Base-by-base conservation (phyloP, 768 basidiomycete species). In the Calocera viscosa region DNA sequence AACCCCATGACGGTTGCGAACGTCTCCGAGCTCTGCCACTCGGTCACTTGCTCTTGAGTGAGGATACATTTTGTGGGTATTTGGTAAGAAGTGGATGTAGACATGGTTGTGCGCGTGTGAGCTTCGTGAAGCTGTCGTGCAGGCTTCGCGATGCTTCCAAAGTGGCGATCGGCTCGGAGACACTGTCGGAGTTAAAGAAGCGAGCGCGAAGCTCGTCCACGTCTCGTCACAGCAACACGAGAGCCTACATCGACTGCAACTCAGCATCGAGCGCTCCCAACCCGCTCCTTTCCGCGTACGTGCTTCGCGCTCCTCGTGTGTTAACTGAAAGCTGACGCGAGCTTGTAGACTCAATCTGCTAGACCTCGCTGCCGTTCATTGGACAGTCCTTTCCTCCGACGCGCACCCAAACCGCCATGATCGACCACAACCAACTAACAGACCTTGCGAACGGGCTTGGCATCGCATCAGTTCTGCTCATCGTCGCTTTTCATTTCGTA, bases 401-500 rank as follows among this genome's bases (percentile, higher is more conserved):
- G 35, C 67, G 53, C 33, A 19, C 26, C 34, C 39, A n/a, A 49
- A 40, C 69, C 67, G 76, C 68, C 41, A 94, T 91, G 90, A 94
- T 95, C 38, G 84, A 82, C 65, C 86, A 92, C 76, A 78, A 83
- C 68, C 91, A 90, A 5, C 82, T 95, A 38, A 90, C 90, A 77
- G 81, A 83, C 66, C 82, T 95, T 65, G 88, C 91, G 67, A 94
- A 92, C 76, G 79, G 84, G 32, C 85, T 94, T 19, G 94, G 94
- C 39, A 80, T 86, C 39, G 79, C 90, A 65, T 90, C 94, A 32
- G 92, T 97, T 87, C 72, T 91, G 70, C 86, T 89, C 3, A 88
- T 94, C 66, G 87, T 97, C 65, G 83, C 85, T 60, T 96, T 94
- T 77, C 94, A 97, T 78, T 84, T 95, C 72, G 79, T 97, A 64